Evolutionary conservation across 176 grass and related monocot genomes (phyloP), one percentile per base, ranked within the genome.

Genomic region (Raddia distichophylla): DNA sequence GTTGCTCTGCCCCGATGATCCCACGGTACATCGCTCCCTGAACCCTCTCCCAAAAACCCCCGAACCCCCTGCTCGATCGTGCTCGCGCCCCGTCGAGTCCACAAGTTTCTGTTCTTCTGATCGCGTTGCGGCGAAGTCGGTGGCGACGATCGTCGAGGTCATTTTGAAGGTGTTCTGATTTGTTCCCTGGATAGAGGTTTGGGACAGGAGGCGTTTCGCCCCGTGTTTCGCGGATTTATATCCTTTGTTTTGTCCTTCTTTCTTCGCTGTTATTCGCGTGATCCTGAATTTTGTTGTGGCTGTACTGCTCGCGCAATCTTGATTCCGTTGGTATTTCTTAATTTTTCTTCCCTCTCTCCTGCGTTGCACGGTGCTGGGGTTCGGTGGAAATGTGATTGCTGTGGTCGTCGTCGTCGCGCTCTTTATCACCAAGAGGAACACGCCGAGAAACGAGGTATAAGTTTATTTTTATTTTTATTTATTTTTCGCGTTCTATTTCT

Each of bases 201-300:
- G 90, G 95, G 86, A 93, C 67, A 90, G 88, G 79, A 84, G 69
- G 64, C 43, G 72, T 14, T 93, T 98, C 65, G 71, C 90, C 10
- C 90, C 88, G 54, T 94, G 89, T 83, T 98, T 98, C 81, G 77
- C 91, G 19, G 93, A 98, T 83, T 89, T 84, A 98, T 98, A 98
- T 98, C 92, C 88, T 98, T 87, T 42, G 59, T 20, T 67, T 43
- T 58, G 8, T 0, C 0, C 12, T 69, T 5, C 1, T 44, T 66
- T 34, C 13, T 10, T 40, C 37, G 2, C 37, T 40, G 4, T 40
- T 9, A 50, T 42, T 58, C 19, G 5, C 27, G 34, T 51, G 9
- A 3, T 18, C 45, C 9, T 50, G 27, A 34, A 46, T 27, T 52
- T 64, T n/a, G 73, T 32, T 17, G 57, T n/a, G n/a, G n/a, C 20